phyloP scores from a whole-genome alignment of 345 rosid genomes.

The Cardamine resedifolia region DNA sequence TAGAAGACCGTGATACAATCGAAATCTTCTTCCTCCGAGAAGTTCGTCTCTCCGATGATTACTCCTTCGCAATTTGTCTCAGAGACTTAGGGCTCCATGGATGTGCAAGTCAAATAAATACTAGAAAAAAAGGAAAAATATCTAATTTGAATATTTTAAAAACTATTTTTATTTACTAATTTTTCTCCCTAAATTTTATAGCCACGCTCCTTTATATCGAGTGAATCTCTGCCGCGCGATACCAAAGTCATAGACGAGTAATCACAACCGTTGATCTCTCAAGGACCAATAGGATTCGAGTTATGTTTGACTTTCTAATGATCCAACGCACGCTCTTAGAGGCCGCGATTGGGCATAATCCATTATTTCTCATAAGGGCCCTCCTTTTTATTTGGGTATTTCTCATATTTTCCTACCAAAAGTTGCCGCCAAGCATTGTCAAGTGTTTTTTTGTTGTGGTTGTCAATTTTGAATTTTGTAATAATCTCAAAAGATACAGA shows the following conservation, averaged over 20 bases:
- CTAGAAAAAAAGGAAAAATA: neutral
- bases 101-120: neutral
- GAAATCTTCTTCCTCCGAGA: neutral
- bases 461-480: neutral
- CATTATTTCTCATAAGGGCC: neutral
- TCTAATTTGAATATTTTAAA: conserved; percentile 6
- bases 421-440: conserved; percentile 30
- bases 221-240: neutral
- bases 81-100: conserved; percentile 9
- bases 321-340: neutral
- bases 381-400: neutral
- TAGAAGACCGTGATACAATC: neutral
- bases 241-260: neutral
- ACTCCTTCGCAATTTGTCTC: conserved; percentile 20
- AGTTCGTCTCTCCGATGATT: conserved; percentile 21
- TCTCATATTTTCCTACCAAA: conserved; percentile 14
- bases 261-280: conserved; percentile 7
- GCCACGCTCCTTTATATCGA: conserved; percentile 2
- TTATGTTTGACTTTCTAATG: neutral
- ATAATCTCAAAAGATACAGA: neutral
- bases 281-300: neutral
- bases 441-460: neutral
- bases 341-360: neutral
- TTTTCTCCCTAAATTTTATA: neutral
- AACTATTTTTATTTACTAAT: neutral